phyloP scores from a whole-genome alignment of 371 early-diverging fungal species.

The Nematocida displodere region DNA sequence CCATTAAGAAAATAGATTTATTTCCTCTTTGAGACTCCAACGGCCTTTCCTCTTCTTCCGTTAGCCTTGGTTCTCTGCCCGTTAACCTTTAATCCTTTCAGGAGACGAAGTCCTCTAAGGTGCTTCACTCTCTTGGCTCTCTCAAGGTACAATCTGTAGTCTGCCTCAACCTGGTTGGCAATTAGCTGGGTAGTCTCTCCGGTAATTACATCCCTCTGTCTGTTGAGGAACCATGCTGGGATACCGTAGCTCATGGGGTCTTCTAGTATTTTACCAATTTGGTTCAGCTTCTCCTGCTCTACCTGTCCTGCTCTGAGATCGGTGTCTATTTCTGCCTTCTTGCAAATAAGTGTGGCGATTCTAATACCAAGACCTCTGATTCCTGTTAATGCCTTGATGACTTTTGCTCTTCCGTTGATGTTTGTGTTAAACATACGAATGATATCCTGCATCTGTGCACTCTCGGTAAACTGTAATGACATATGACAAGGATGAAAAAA shows the following conservation, averaged over 20 bases:
- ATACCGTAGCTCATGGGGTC: slow-evolving; percentile 86
- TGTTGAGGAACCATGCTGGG: slow-evolving; percentile 93
- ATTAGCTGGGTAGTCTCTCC: slow-evolving; percentile 84
- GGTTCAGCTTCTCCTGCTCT: slow-evolving; percentile 78
- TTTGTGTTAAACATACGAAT: slow-evolving; percentile 98
- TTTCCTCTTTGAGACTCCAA: slow-evolving; percentile 95
- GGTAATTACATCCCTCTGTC: slow-evolving; percentile 86
- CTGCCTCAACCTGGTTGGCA: slow-evolving; percentile 75
- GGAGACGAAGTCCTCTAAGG: slow-evolving; percentile 61
- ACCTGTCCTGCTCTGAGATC: slow-evolving; percentile 93
- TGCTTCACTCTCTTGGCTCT: slow-evolving; percentile 65
- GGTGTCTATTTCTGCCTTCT: slow-evolving; percentile 90
- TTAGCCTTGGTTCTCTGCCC: slow-evolving; percentile 94
- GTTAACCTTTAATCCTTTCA: slow-evolving; percentile 74
- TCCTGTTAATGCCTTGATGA: slow-evolving; percentile 85
- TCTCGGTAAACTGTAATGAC: slow-evolving; percentile 55
- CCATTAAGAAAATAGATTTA: slow-evolving; percentile 39
- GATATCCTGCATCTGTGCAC: slow-evolving; percentile 77
- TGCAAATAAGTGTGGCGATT: slow-evolving; percentile 88
- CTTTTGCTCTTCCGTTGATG: slow-evolving; percentile 88
- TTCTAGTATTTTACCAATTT: slow-evolving; percentile 77
- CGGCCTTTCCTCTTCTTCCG: slow-evolving; percentile 85
- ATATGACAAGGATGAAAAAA: slow-evolving; percentile 45
- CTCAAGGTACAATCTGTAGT: slow-evolving; percentile 63
- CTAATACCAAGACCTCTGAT: slow-evolving; percentile 96